phyloP scores from a whole-genome alignment of 208 protist species.

The Trypanosoma conorhini region DNA sequence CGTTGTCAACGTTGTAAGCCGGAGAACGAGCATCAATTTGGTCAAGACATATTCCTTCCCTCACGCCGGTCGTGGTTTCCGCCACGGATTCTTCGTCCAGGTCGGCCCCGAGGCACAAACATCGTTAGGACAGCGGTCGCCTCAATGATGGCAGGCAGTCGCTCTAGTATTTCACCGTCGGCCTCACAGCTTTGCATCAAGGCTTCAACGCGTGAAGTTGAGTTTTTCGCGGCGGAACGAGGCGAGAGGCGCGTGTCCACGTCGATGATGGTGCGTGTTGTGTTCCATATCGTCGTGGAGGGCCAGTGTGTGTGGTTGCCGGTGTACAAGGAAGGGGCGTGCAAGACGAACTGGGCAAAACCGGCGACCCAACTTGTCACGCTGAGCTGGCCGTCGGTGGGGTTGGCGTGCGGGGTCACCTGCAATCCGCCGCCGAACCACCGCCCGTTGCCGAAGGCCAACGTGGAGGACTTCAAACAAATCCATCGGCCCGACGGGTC shows the following conservation, averaged over 20 bases:
- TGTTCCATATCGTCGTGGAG: conserved; percentile 69
- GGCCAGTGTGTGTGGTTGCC: conserved; percentile 65
- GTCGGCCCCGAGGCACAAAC: conserved; percentile 28
- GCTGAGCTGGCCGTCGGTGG: conserved; percentile 71
- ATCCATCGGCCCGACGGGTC: conserved; percentile 43
- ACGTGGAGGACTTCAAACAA: conserved; percentile 59
- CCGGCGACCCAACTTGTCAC: conserved; percentile 74
- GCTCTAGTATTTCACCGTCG: conserved; percentile 73
- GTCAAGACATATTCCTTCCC: neutral
- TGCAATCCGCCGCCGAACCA: conserved; percentile 86
- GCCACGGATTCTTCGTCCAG: neutral
- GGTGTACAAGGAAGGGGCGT: conserved; percentile 59
- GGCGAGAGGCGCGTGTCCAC: conserved; percentile 7
- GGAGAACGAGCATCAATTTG: neutral
- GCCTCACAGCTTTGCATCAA: conserved; percentile 41
- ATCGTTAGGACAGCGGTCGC: conserved; percentile 49
- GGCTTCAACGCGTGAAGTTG: conserved; percentile 4
- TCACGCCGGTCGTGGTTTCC: neutral
- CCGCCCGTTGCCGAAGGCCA: conserved; percentile 78
- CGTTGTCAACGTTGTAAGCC: neutral
- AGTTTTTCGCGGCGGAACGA: neutral
- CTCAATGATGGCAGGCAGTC: conserved; percentile 75
- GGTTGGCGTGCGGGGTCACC: conserved; percentile 69
- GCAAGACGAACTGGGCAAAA: conserved; percentile 47
- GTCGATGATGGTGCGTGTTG: conserved; percentile 64